phyloP scores from a whole-genome alignment of 306 rosid species.

The Castanospermum australe region DNA sequence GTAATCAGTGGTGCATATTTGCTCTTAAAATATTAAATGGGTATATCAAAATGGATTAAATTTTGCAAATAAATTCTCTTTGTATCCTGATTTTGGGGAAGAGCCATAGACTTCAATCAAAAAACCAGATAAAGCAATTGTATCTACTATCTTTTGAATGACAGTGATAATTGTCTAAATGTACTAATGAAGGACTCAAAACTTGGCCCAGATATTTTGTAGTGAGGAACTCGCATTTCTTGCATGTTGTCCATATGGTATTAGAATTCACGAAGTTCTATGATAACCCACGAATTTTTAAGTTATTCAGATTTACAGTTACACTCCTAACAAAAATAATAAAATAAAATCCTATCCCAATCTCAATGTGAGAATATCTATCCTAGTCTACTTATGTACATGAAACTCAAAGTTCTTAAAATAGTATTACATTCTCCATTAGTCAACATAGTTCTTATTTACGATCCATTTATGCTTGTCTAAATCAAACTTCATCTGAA shows the following conservation, averaged over 20 bases:
- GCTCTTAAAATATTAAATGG: constrained; percentile 21
- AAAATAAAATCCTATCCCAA: not conserved
- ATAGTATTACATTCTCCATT: constrained; percentile 5
- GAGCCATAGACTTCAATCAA: constrained; percentile 1
- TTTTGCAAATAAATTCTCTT: constrained; percentile 23
- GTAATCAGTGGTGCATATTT: constrained; percentile 41
- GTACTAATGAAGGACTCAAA: not conserved
- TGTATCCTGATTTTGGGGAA: constrained; percentile 20
- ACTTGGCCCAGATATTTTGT: not conserved
- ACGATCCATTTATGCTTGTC: not conserved
- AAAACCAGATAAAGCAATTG: constrained; percentile 32
- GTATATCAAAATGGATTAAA: constrained; percentile 34
- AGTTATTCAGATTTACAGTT: not conserved
- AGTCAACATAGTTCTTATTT: not conserved
- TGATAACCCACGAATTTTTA: not conserved
- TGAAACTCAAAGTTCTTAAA: not conserved
- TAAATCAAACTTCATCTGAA: not conserved
- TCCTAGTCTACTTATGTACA: not conserved
- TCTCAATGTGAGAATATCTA: not conserved
- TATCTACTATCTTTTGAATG: constrained; percentile 21
- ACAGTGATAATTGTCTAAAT: not conserved
- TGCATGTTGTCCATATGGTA: not conserved
- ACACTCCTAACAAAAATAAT: not conserved
- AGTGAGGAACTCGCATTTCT: not conserved
- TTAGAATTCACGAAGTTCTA: not conserved